Base-by-base conservation (phyloP, 2,329 filamentous ascomycete species). In the Penicillium sp. region DNA sequence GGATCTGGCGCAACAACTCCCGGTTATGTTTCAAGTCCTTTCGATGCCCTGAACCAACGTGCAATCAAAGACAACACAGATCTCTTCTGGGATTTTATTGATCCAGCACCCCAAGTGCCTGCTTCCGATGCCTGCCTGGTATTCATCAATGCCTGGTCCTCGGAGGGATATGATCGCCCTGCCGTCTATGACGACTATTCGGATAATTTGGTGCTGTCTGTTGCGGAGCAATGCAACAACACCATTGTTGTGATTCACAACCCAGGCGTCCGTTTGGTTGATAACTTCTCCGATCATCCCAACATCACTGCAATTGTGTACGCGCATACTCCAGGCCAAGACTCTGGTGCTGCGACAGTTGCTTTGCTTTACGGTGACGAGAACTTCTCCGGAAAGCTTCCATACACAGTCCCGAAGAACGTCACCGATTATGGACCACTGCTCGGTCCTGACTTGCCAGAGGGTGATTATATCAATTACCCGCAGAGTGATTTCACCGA, bases 171-270 rank as follows among this genome's bases (percentile, higher is more conserved):
- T 16, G 61, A 63, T n/a, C 59, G 61, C 7, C 31, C 55, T 14
- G 56, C 54, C 16, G 39, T 54, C 6, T 55, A 55, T 46, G 65
- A 69, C 5, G 57, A 57, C 27, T 63, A 64, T 32, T 63, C 59
- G 8, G 57, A 63, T 31, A 46, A 18, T 3, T 50, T 60, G 14
- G 56, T 97, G 72, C 81, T 87, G 72, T 90, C 88, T 41, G 89
- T 96, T 11, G 87, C 90, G 1, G 79, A 85, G 4, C 68, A 83
- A 48, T 92, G 87, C 78, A 84, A 86, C 75, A 96, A 96, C 80
- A 95, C 90, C 7, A 88, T 96, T 55, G 89, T 96, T n/a, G 84
- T 96, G 49, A 87, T 97, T 53, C 92, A 97, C 76, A 90, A 88
- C 1, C 83, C 87, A 6, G 92, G 92, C 0, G 85, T 91, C 1